Evolutionary conservation across 1,284 basidiomycete species (phyloP).

Genomic region (Ganoderma multipileum): DNA sequence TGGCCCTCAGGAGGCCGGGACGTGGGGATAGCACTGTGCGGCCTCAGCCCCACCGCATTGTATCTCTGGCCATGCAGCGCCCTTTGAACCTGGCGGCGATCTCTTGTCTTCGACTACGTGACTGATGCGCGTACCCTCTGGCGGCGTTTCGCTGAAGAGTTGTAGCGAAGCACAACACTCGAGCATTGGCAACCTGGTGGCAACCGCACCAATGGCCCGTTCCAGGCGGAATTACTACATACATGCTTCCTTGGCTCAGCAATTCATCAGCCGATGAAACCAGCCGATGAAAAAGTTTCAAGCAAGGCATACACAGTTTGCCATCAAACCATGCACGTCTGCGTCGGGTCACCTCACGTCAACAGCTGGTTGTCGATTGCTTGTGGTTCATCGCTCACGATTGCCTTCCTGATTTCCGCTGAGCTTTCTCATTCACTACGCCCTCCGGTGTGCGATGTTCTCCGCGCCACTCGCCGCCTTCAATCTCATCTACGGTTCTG

Average conservation of each 20-base stretch:
- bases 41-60: not conserved
- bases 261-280: not conserved
- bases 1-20: not conserved
- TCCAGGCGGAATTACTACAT: not conserved
- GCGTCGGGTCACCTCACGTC: not conserved
- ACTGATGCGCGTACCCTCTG: not conserved
- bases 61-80: not conserved
- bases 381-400: not conserved
- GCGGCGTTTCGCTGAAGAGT: not conserved
- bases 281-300: not conserved
- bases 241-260: not conserved
- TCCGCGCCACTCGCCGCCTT: not conserved
- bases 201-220: not conserved
- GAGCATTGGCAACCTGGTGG: not conserved
- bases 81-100: not conserved
- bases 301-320: too few relatives aligned
- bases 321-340: not conserved
- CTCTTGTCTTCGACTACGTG: not conserved
- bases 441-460: not conserved
- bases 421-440: not conserved
- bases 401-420: not conserved
- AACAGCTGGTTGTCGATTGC: conserved; percentile 21
- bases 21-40: not conserved
- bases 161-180: not conserved
- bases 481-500: conserved; percentile 13